Conservation (phyloP, 768 basidiomycete genomes). For the Gloeostereum incarnatum region DNA sequence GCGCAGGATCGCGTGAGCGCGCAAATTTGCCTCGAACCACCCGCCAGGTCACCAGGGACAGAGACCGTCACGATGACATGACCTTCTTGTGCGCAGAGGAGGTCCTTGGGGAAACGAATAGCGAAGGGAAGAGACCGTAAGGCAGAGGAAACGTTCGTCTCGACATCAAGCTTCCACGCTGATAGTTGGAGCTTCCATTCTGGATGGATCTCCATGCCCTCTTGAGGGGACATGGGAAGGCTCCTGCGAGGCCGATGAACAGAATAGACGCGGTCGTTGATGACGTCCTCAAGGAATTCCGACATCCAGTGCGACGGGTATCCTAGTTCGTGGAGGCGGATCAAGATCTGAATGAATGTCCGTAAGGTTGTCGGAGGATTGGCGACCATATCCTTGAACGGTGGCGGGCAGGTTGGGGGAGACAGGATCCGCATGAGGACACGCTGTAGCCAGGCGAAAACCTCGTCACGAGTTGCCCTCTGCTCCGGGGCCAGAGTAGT, state of each 20-base stretch:
- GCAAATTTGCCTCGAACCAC: background rate
- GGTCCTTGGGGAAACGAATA: background rate
- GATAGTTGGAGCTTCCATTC: background rate
- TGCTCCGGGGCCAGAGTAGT: background rate
- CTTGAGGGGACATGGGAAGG: background rate
- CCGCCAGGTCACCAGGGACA: background rate
- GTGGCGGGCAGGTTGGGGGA: background rate
- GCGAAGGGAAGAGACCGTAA: background rate
- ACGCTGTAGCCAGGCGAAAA: background rate
- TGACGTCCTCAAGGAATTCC: background rate
- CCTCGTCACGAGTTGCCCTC: background rate
- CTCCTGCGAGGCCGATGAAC: background rate
- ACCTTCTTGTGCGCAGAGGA: background rate
- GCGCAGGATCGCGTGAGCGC: background rate
- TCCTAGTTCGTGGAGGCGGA: background rate
- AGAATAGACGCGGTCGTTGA: background rate
- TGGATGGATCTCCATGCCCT: background rate
- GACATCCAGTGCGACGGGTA: background rate
- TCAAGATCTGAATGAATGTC: background rate
- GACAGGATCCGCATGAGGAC: background rate
- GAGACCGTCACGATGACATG: background rate
- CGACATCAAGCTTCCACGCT: background rate
- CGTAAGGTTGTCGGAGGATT: background rate
- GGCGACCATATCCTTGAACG: background rate
- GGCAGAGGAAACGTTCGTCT: background rate